Evolutionary conservation across 441 rosid genomes (phyloP).

Genomic region (Gossypium gossypioides): DNA sequence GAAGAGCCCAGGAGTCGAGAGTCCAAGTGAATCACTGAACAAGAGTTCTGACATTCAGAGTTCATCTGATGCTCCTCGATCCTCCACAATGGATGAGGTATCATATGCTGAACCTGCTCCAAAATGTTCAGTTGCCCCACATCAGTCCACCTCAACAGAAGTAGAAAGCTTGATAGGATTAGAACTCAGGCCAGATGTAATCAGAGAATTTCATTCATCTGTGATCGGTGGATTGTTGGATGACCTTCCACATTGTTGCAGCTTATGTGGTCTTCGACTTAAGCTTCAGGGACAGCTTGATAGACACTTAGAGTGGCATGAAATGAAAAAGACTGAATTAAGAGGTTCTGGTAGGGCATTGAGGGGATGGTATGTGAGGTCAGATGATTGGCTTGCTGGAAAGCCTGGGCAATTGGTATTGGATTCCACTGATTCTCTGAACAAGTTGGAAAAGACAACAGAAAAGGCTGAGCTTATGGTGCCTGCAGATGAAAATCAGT

Average conservation of each 20-base stretch:
- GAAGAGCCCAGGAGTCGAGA: slow-evolving; percentile 21
- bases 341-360: slow-evolving; percentile 24
- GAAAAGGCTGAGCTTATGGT: slow-evolving; percentile 41
- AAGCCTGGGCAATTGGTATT: slow-evolving; percentile 30
- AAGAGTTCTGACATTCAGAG: slow-evolving; percentile 21
- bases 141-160: slow-evolving; percentile 24
- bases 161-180: slow-evolving; percentile 53
- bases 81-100: slow-evolving; percentile 25
- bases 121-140: slow-evolving; percentile 21
- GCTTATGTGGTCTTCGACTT: slow-evolving; percentile 66
- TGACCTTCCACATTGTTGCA: slow-evolving; percentile 59
- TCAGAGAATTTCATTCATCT: slow-evolving; percentile 67
- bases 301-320: slow-evolving; percentile 74
- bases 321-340: slow-evolving; percentile 31
- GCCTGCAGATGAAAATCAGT: slow-evolving; percentile 74
- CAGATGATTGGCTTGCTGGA: slow-evolving; percentile 57
- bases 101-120: slow-evolving; percentile 27
- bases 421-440: slow-evolving; percentile 26
- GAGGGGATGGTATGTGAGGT: slow-evolving; percentile 67
- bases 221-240: slow-evolving; percentile 59
- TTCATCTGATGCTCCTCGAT: slow-evolving; percentile 19
- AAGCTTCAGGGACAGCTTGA: slow-evolving; percentile 54
- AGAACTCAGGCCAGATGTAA: slow-evolving; percentile 60
- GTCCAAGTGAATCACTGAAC: slow-evolving; percentile 24
- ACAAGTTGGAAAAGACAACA: slow-evolving; percentile 25